phyloP scores from a whole-genome alignment of 192 early-diverging fungal species.

The Coemansia sp. region DNA sequence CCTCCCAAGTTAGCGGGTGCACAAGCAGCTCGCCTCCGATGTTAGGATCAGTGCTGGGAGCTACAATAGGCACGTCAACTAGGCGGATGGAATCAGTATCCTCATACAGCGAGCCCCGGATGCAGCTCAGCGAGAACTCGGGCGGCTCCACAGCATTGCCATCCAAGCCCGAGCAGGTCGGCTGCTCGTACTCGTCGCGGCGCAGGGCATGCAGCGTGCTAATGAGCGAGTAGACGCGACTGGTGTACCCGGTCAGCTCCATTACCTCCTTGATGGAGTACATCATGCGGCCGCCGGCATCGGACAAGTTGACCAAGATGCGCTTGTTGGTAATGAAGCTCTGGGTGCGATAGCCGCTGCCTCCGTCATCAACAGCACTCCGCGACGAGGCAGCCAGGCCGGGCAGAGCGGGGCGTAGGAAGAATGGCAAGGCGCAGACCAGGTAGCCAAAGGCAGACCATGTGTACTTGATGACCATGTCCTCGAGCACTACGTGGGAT shows the following conservation, averaged over 20 bases:
- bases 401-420: constrained; percentile 62
- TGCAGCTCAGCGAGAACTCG: constrained; percentile 21
- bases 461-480: constrained; percentile 95
- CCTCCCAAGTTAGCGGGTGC: constrained; percentile 78
- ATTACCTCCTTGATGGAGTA: constrained; percentile 92
- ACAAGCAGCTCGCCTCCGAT: constrained; percentile 86
- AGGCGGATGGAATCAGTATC: constrained; percentile 77
- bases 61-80: constrained; percentile 85
- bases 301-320: constrained; percentile 82
- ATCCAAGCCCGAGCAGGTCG: not conserved
- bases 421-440: constrained; percentile 84
- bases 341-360: constrained; percentile 63
- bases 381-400: constrained; percentile 32
- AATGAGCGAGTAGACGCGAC: constrained; percentile 81
- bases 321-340: constrained; percentile 91
- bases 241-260: constrained; percentile 87
- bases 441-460: constrained; percentile 91
- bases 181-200: constrained; percentile 55
- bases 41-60: constrained; percentile 56
- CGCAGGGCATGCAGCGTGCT: constrained; percentile 79
- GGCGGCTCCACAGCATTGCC: not conserved
- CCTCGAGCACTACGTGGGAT: constrained; percentile 90
- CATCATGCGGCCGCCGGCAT: constrained; percentile 96
- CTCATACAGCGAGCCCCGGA: constrained; percentile 33
- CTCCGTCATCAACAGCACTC: not conserved